Evolutionary conservation across 176 grass and related monocot species (phyloP).

Genomic region (Ampelocalamus luodianensis): DNA sequence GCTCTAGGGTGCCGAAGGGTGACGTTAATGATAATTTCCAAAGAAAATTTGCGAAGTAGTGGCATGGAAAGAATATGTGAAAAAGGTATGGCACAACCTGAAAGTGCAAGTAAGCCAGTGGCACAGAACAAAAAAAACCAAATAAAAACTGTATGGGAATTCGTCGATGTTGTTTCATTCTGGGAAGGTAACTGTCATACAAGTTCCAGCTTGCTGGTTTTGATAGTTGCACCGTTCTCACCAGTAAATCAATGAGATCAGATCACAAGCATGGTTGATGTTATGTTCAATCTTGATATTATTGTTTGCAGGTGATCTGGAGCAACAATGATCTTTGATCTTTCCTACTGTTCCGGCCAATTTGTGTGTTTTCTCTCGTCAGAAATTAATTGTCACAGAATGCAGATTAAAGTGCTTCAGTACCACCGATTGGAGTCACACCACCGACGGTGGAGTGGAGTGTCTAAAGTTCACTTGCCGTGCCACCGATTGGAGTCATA

Average conservation of each 20-base stretch:
- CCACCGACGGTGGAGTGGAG: too few species aligned
- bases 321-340: neutral
- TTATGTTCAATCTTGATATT: neutral
- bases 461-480: too few species aligned
- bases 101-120: too few species aligned
- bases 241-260: neutral
- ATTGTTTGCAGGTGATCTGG: neutral
- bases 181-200: constrained; percentile 15
- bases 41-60: too few species aligned
- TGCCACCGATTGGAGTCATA: too few species aligned
- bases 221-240: neutral
- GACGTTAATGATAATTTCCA: too few species aligned
- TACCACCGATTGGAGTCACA: too few species aligned
- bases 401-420: neutral
- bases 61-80: too few species aligned
- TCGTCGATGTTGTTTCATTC: constrained; percentile 30
- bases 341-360: neutral
- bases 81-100: too few species aligned
- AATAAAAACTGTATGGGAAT: constrained; percentile 45
- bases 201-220: neutral
- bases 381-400: neutral
- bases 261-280: neutral
- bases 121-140: too few species aligned
- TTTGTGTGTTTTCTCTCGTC: neutral
- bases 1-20: too few species aligned